phyloP scores from a whole-genome alignment of 2,329 filamentous ascomycete species.

The Pestalotiopsis sp. region DNA sequence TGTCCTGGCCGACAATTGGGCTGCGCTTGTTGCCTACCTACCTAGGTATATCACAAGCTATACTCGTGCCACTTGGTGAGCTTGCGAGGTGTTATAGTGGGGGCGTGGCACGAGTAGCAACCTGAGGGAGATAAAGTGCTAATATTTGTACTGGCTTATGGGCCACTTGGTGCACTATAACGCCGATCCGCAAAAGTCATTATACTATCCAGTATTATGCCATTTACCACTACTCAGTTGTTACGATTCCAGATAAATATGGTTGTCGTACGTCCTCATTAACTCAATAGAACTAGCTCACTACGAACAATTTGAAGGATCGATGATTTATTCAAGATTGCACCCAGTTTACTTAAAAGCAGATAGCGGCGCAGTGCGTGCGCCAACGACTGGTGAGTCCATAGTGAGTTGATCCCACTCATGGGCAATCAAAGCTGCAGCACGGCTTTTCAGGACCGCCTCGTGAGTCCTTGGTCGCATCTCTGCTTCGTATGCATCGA shows the following conservation, averaged over 20 bases:
- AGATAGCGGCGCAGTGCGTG: not conserved
- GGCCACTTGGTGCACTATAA: too few relatives aligned
- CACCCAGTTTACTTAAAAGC: not conserved
- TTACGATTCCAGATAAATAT: too few relatives aligned
- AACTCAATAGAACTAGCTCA: too few relatives aligned
- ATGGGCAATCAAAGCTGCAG: conserved; percentile 26
- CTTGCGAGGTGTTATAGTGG: too few relatives aligned
- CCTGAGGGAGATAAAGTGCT: too few relatives aligned
- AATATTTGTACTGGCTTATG: too few relatives aligned
- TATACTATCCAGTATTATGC: too few relatives aligned
- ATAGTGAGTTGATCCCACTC: not conserved
- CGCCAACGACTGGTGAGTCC: not conserved
- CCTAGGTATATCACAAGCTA: not conserved
- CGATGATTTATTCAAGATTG: not conserved
- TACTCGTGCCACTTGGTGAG: not conserved
- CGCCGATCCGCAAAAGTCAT: too few relatives aligned
- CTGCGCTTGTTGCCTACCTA: not conserved
- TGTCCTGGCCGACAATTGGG: not conserved
- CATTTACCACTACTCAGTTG: too few relatives aligned
- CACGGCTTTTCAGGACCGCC: conserved; percentile 15
- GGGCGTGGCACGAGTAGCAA: too few relatives aligned
- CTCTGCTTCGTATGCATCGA: conserved; percentile 2
- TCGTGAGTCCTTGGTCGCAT: conserved; percentile 8
- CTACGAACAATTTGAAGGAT: not conserved
- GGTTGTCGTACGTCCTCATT: too few relatives aligned